Percentiles rank a stretch among this genome's conserved stretches.
These are phyloP conservation scores for Mucor circinelloides DNA, from an alignment of 371 early-diverging fungal species.

Conservation along the genomic window DNA sequence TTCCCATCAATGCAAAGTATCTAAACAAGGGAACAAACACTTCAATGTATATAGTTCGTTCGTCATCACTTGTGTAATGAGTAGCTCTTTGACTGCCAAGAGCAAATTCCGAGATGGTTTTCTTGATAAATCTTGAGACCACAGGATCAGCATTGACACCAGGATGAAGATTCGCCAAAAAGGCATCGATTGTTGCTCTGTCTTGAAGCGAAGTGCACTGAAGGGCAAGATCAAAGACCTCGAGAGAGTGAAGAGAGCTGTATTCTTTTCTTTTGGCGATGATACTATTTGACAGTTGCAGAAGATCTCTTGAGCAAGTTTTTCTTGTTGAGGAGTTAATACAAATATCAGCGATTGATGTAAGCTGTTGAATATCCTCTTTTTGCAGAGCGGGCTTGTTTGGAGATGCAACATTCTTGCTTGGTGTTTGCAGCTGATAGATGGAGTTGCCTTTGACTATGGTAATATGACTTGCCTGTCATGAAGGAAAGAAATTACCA, in stretches of 20 bases:
- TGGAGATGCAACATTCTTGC: conserved; percentile 8
- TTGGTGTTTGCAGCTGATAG: conserved; percentile 15
- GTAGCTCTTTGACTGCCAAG: conserved; percentile 10
- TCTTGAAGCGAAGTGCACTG: conserved; percentile 7
- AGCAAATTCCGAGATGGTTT: conserved; percentile 7
- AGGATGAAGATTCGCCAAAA: conserved; percentile 5
- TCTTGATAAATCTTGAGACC: conserved; percentile 13
- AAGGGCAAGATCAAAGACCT: conserved; percentile 8
- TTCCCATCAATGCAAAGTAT: background rate
- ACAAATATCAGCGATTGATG: conserved; percentile 7
- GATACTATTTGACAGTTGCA: conserved; percentile 6
- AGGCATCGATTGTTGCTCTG: background rate
- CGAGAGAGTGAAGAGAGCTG: background rate
- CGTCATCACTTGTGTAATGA: conserved; percentile 1
- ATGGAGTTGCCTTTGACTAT: too few relatives aligned
- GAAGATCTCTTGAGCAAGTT: background rate
- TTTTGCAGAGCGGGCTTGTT: background rate
- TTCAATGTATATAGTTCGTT: conserved; percentile 7
- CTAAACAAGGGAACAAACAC: background rate
- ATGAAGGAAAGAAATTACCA: too few relatives aligned
- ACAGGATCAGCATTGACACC: conserved; percentile 9
- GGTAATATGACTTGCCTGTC: too few relatives aligned
- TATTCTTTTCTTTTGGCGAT: conserved; percentile 8
- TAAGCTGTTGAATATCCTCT: conserved; percentile 12
- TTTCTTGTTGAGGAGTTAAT: conserved; percentile 5